Conservation (phyloP, 768 basidiomycete genomes). For the Tricholoma sp. region DNA sequence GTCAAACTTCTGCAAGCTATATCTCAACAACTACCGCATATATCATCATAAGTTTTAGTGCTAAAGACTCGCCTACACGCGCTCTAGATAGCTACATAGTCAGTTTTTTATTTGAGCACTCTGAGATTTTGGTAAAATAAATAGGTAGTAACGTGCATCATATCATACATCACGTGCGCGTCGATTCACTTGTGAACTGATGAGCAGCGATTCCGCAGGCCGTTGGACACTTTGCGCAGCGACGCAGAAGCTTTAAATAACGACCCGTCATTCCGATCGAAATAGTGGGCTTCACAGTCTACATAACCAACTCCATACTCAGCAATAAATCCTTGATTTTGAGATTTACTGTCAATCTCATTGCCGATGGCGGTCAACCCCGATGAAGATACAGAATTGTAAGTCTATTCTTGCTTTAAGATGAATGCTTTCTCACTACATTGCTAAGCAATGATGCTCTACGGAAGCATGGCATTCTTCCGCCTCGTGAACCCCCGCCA, state of each 20-base stretch:
- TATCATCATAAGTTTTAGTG: no score
- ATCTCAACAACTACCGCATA: no score
- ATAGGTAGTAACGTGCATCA: background rate
- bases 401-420: constrained; percentile 22
- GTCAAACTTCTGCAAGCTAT: no score
- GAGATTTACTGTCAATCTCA: background rate
- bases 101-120: no score
- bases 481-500: constrained; percentile 63
- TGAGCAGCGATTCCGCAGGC: background rate
- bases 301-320: background rate
- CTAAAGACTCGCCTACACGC: no score
- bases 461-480: constrained; percentile 88
- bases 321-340: background rate
- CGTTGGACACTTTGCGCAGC: constrained; percentile 2
- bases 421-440: constrained; percentile 3
- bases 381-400: constrained; percentile 97
- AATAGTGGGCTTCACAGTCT: background rate
- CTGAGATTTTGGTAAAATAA: no score
- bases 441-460: constrained; percentile 83
- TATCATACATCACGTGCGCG: background rate
- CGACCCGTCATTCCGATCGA: background rate
- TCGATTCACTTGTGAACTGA: background rate
- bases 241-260: background rate
- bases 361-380: constrained; percentile 63
- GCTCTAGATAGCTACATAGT: no score